Conservation (phyloP, 352 stramenopile species). For the Globisporangium carolinianum region DNA sequence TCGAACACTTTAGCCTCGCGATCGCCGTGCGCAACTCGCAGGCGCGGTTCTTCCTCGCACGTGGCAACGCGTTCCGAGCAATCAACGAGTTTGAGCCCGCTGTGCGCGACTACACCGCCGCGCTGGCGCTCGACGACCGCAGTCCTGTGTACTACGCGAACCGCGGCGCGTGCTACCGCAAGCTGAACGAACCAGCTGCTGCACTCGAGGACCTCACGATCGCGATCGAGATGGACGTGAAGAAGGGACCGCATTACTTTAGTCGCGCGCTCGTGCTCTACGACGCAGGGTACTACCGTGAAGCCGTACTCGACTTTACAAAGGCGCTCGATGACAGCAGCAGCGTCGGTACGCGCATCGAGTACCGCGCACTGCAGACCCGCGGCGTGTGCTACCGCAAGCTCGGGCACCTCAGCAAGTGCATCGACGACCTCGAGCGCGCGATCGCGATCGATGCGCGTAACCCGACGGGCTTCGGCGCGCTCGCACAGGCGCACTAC, state of each 20-base stretch:
- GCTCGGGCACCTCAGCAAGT: conserved; percentile 50
- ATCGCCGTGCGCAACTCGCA: conserved; percentile 67
- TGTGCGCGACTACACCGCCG: conserved; percentile 46
- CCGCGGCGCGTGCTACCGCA: conserved; percentile 61
- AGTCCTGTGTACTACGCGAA: conserved; percentile 71
- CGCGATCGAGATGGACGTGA: conserved; percentile 64
- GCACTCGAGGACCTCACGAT: conserved; percentile 66
- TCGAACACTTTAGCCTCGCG: conserved; percentile 68
- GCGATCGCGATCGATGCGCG: conserved; percentile 67
- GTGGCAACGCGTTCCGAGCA: conserved; percentile 64
- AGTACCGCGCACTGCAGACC: conserved; percentile 63
- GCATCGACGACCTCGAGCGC: conserved; percentile 63
- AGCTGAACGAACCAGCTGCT: conserved; percentile 45
- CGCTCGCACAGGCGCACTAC: conserved; percentile 58
- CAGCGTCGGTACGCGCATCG: conserved; percentile 40
- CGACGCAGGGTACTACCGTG: conserved; percentile 51
- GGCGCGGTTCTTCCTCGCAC: conserved; percentile 64
- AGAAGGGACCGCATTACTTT: conserved; percentile 68
- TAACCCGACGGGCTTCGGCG: conserved; percentile 52
- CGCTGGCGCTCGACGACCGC: conserved; percentile 57
- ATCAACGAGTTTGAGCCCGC: conserved; percentile 66
- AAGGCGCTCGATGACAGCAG: conserved; percentile 58
- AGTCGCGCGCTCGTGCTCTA: conserved; percentile 69
- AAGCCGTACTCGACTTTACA: conserved; percentile 68
- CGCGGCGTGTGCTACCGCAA: conserved; percentile 60